phyloP scores from a whole-genome alignment of 805 yeast species.

The Saccharomyces eubayanus region DNA sequence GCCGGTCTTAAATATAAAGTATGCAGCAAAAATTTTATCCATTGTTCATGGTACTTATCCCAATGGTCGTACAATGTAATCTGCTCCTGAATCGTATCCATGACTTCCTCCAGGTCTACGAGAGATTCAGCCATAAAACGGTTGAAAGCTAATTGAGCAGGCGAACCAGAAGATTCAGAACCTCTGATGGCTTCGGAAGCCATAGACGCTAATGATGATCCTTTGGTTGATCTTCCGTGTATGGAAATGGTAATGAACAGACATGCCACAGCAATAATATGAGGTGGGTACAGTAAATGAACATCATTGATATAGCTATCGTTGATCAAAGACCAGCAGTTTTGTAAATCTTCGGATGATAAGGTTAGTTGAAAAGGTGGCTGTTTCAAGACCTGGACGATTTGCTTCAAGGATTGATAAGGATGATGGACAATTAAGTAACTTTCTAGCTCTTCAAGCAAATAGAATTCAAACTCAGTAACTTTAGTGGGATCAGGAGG shows the following conservation, averaged over 20 bases:
- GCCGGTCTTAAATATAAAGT: conserved; percentile 22
- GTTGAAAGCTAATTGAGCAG: conserved; percentile 17
- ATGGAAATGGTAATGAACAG: conserved; percentile 59
- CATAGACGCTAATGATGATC: conserved; percentile 1
- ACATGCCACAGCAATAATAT: conserved; percentile 73
- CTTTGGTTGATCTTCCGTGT: conserved; percentile 12
- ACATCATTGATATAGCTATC: conserved; percentile 86
- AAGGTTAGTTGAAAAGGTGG: conserved; percentile 28
- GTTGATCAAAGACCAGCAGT: conserved; percentile 82
- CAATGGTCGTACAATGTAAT: conserved; percentile 75
- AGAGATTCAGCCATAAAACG: conserved; percentile 65
- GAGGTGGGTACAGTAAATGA: conserved; percentile 80
- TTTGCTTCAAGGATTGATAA: conserved; percentile 51
- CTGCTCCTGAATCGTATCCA: conserved; percentile 78
- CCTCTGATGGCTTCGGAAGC: conserved; percentile 1
- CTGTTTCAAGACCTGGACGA: conserved; percentile 36
- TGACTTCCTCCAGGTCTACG: conserved; percentile 66
- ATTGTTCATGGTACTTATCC: conserved; percentile 73
- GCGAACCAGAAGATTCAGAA: not conserved
- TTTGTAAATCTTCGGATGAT: conserved; percentile 64
- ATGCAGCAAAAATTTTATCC: conserved; percentile 36
- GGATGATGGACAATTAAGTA: conserved; percentile 71
- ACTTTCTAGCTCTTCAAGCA: conserved; percentile 79
- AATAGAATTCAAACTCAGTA: conserved; percentile 92
- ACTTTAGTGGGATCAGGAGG: conserved; percentile 85